Evolutionary conservation across 1,139 yeast species (phyloP), one percentile per base, ranked within the genome.

Genomic region (Saccharomyces hybrid): DNA sequence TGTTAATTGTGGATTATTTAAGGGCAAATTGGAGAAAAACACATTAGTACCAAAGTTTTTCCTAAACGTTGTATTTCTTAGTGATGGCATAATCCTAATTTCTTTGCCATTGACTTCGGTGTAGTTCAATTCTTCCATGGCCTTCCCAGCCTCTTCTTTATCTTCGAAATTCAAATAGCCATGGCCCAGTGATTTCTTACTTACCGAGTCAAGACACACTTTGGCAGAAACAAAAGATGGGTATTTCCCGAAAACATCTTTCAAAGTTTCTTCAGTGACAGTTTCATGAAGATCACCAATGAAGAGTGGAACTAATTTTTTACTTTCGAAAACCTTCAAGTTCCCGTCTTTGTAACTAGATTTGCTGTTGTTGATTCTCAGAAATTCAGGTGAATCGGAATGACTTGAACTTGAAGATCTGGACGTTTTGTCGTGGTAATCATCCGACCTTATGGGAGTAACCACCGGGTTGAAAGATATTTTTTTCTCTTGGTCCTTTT

Each of bases 11-110:
- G 56, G 4, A 57, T 64, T 60, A 54, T 69, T 64, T 53, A 70
- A 55, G 48, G 80, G 71, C 58, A 78, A 59, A 59, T 75, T 70
- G 3, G 58, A 31, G 47, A 60, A 56, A 41, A 56, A 52, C 0
- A 66, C 63, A 50, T 68, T 68, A 1, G 68, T 64, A 8, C 70
- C 71, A 47, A 66, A 57, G 25, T 61, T 62, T 32, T 65, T 66
- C 47, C 70, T 62, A 52, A 55, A 62, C 20, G 54, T 53, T 1
- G 64, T 50, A 49, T 68, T 62, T 59, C 80, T 73, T 53, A 78
- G 57, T 0, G 81, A 77, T 2, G 78, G 79, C 82, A 79, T 78
- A 23, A 80, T 77, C 59, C 83, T 69, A 46, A 81, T 73, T 55
- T 79, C 82, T 29, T 71, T 70, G 5, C 71, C 72, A 25, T 65